phyloP scores from a whole-genome alignment of 2,329 filamentous ascomycete species.

The Venturia pyrina region DNA sequence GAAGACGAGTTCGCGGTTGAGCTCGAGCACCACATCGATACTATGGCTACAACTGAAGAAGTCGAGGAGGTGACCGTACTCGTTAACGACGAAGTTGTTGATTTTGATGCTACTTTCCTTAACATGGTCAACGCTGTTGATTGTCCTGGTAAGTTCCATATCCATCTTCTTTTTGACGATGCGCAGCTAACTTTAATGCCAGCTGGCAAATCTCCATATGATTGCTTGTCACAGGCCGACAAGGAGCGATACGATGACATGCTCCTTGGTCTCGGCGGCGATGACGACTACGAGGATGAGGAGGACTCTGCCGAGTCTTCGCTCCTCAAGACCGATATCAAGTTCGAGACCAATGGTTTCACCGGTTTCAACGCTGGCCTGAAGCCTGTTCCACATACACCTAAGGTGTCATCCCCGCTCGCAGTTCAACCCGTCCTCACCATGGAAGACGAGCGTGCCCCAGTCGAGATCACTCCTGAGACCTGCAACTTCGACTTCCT shows the following conservation, averaged over 20 bases:
- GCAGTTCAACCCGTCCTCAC: not conserved
- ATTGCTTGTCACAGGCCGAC: not conserved
- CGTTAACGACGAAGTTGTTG: not conserved
- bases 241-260: not conserved
- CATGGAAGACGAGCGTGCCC: not conserved
- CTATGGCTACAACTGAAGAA: not conserved
- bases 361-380: not conserved
- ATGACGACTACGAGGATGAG: not conserved
- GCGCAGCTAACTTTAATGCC: not conserved
- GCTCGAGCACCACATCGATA: not conserved
- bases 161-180: not conserved
- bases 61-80: not conserved
- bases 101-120: not conserved
- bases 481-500: not conserved
- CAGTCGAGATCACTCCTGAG: not conserved
- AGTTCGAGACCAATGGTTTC: not conserved
- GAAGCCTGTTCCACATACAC: not conserved
- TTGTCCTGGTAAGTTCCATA: not conserved
- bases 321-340: not conserved
- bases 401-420: not conserved
- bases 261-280: not conserved
- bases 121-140: not conserved
- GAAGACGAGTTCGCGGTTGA: not conserved
- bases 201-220: not conserved
- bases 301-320: not conserved